phyloP scores from a whole-genome alignment of 306 rosid genomes.

The Quercus suber region DNA sequence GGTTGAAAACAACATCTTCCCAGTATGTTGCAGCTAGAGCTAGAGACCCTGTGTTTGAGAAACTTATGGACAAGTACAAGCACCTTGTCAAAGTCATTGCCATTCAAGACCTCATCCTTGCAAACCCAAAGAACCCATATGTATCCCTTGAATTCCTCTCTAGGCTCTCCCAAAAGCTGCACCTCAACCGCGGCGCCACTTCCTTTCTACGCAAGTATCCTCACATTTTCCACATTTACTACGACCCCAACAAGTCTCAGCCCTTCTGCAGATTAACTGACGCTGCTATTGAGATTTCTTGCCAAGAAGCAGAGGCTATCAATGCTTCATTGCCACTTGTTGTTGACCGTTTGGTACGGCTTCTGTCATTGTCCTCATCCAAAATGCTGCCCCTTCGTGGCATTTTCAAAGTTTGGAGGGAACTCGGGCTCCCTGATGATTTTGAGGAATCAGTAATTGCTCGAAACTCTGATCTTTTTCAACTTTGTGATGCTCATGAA shows the following conservation, averaged over 20 bases:
- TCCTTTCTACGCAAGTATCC: constrained; percentile 81
- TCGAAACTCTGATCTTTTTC: constrained; percentile 53
- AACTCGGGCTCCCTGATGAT: constrained; percentile 92
- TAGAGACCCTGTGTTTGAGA: constrained; percentile 91
- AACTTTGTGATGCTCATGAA: constrained; percentile 65
- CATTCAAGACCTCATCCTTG: constrained; percentile 83
- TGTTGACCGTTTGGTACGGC: constrained; percentile 64
- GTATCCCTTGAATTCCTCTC: constrained; percentile 78
- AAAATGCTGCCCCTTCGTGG: constrained; percentile 78
- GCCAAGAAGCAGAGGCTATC: constrained; percentile 57
- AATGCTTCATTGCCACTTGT: constrained; percentile 54
- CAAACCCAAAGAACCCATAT: constrained; percentile 54
- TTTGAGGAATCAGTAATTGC: constrained; percentile 76
- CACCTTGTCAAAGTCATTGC: constrained; percentile 71
- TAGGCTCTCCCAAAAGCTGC: constrained; percentile 80
- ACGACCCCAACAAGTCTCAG: constrained; percentile 58
- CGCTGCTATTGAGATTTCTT: constrained; percentile 44
- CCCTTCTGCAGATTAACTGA: constrained; percentile 66
- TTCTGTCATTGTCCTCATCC: constrained; percentile 68
- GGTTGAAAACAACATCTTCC: constrained; percentile 66
- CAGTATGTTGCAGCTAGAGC: constrained; percentile 71
- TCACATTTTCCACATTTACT: constrained; percentile 70
- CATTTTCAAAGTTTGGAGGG: constrained; percentile 82
- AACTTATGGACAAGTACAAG: constrained; percentile 82
- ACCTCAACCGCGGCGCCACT: constrained; percentile 71